A percentile compares a stretch with the other conserved stretches of the same genome.
Conservation (phyloP, 768 basidiomycete species). For the Mycena polygramma region DNA sequence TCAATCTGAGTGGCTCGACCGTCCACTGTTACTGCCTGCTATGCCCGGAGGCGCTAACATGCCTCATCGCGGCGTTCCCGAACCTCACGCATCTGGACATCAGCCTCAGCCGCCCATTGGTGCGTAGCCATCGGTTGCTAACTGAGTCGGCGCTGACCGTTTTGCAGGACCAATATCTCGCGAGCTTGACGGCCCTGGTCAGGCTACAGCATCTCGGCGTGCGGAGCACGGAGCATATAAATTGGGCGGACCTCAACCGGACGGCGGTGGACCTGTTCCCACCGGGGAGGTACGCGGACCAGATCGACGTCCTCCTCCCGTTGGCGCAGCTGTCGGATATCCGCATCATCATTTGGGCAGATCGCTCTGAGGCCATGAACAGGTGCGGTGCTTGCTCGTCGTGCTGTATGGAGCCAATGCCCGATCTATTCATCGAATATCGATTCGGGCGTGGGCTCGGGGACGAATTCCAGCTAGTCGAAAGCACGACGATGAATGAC, state of each 20-base stretch:
- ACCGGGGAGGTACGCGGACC: not conserved
- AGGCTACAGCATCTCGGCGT: not conserved
- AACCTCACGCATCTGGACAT: slow-evolving; percentile 7
- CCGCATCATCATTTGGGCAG: not conserved
- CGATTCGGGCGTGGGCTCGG: not conserved
- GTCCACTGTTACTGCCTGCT: not conserved
- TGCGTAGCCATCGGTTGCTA: not conserved
- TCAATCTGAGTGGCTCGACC: not conserved
- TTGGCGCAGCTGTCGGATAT: not conserved
- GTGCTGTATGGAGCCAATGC: not conserved
- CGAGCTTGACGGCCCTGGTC: not conserved
- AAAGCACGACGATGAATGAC: not conserved
- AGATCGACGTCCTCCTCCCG: not conserved
- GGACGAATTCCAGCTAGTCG: not conserved
- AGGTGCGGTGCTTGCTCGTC: not conserved
- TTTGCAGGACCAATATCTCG: not conserved
- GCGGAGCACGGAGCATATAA: not conserved
- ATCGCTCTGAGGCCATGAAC: not conserved
- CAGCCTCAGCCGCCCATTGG: not conserved
- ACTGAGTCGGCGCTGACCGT: not conserved
- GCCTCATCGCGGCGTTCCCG: slow-evolving; percentile 5
- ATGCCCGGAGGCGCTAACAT: not conserved
- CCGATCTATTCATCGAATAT: not conserved
- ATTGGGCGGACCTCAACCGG: not conserved
- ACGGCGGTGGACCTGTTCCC: not conserved